These are phyloP conservation scores for Coffea humblotiana DNA, from an alignment of 305 asterid species.

Conservation along the genomic window DNA sequence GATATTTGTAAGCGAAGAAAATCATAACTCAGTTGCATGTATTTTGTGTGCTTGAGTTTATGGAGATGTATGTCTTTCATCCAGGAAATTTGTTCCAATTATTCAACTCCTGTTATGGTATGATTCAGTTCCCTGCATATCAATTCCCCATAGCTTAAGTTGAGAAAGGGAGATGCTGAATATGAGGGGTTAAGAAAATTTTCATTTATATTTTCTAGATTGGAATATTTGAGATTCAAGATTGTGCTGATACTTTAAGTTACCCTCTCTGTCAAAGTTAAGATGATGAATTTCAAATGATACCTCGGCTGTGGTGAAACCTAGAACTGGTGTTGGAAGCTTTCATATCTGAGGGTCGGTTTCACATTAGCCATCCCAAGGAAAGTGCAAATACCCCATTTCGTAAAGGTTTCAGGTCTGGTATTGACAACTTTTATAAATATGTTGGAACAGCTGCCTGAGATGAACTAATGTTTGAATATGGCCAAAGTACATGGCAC, in stretches of 20 bases:
- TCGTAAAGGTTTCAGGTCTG: neutral
- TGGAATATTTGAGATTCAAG: neutral
- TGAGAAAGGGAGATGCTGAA: neutral
- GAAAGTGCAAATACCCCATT: neutral
- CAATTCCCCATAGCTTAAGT: neutral
- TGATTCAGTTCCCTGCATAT: neutral
- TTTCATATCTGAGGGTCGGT: too few species aligned
- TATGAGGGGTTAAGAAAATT: neutral
- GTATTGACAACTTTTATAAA: neutral
- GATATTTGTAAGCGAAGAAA: neutral
- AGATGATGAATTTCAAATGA: neutral
- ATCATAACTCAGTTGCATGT: neutral
- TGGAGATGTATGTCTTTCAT: neutral
- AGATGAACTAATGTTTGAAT: neutral
- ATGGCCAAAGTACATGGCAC: neutral
- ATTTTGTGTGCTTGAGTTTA: neutral
- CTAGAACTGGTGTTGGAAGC: neutral
- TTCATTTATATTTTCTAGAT: neutral
- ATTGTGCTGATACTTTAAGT: neutral
- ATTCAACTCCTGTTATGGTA: too few species aligned
- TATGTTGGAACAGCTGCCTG: neutral
- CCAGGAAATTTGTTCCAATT: neutral
- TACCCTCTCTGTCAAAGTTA: neutral
- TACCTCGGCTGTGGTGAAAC: neutral
- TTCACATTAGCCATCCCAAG: neutral